Conservation (phyloP, 2,329 filamentous ascomycete genomes). For the Uncinocarpus reesii region DNA sequence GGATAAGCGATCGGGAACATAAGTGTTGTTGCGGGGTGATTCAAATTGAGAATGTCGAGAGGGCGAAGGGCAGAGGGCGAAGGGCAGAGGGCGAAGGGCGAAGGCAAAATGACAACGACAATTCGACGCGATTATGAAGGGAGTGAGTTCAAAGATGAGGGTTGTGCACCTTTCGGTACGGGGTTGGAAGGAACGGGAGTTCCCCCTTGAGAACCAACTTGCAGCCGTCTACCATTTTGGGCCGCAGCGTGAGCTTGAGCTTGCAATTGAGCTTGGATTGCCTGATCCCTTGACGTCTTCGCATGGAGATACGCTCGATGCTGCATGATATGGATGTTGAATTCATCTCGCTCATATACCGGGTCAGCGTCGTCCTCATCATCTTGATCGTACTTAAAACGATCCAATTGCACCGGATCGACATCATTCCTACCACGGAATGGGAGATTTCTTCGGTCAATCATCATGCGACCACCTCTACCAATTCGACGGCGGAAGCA, state of each 20-base stretch:
- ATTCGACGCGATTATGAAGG: conserved; percentile 9
- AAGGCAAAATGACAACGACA: conserved; percentile 11
- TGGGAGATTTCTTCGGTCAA: conserved; percentile 67
- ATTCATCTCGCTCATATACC: conserved; percentile 65
- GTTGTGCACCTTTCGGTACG: conserved; percentile 21
- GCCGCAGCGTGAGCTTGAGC: conserved; percentile 32
- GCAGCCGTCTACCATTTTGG: conserved; percentile 25
- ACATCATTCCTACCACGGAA: conserved; percentile 40
- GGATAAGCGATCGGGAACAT: background rate
- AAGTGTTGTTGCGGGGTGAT: background rate
- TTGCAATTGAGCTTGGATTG: conserved; percentile 34
- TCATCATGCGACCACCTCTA: conserved; percentile 72
- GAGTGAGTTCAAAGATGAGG: conserved; percentile 16
- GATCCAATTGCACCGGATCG: conserved; percentile 48
- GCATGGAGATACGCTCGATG: conserved; percentile 44
- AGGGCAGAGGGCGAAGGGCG: background rate
- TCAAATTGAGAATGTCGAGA: background rate
- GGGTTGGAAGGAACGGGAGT: conserved; percentile 7
- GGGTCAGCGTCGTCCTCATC: conserved; percentile 71
- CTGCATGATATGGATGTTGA: conserved; percentile 46
- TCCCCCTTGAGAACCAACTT: conserved; percentile 21
- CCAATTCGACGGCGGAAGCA: conserved; percentile 77
- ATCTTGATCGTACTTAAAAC: conserved; percentile 71
- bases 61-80: background rate
- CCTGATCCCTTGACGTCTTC: conserved; percentile 33